Base-by-base conservation (phyloP, 2,329 filamentous ascomycete species). In the Pseudogymnoascus sp. region DNA sequence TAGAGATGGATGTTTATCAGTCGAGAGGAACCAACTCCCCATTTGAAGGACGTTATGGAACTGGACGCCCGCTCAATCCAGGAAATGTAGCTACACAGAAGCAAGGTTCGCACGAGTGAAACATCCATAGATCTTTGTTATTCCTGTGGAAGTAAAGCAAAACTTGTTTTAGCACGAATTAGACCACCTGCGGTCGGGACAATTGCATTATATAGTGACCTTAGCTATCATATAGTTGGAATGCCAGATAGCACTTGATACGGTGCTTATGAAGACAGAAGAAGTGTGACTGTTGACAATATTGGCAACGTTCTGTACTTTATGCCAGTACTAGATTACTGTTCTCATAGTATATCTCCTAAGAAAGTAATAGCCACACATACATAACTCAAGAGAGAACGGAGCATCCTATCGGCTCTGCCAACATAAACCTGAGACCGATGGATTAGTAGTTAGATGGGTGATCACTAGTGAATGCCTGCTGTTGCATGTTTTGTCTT, bases 11-110 rank as follows among this genome's bases (percentile, higher is more conserved):
- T 38, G 25, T 58, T 27, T 7, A n/a, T 36, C 17, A 59, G 15
- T 15, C 17, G n/a, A n/a, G 36, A 27, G 35, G 58, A 38, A 33
- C 2, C 55, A 13, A 27, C 8, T 44, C 41, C 41, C 35, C 58
- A 55, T 63, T 63, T 44, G 62, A 61, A 33, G 59, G 59, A 17
- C 62, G 59, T 41, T 60, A 63, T 59, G 62, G 62, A 36, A 35
- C 59, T 61, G 62, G 62, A 21, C 44, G 59, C 51, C 60, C 60
- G 48, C 62, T 63, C 61, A 35, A 25, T n/a, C 55, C 27, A n/a
- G 31, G 55, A 15, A 58, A 4, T 7, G 2, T 44, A 6, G 41
- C 41, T 44, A n/a, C 41, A 44, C 21, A 27, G 27, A 44, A 27
- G 41, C 21, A 10, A 44, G 21, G 10, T 27, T 44, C 12, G 41